A percentile compares a stretch with the other conserved stretches of the same genome.
phyloP scores from a whole-genome alignment of 108 stramenopile species.

The Cylindrotheca fusiformis region DNA sequence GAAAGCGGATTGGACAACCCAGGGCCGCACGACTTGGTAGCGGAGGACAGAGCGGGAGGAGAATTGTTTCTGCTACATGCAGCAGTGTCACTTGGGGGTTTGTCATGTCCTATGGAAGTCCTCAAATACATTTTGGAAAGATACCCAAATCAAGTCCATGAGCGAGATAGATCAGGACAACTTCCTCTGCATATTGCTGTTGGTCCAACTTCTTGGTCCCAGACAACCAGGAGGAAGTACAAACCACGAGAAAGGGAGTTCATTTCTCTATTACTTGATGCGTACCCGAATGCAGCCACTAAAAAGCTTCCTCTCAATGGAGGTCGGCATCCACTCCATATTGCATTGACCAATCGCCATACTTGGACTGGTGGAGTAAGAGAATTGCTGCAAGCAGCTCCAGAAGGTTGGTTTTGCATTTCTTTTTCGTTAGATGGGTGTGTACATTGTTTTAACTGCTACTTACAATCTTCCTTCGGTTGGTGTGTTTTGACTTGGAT shows the following conservation, averaged over 20 bases:
- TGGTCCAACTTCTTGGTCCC: conserved; percentile 14
- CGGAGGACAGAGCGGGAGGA: not conserved
- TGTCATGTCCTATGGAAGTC: conserved; percentile 23
- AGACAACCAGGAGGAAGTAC: conserved; percentile 11
- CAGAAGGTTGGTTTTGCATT: conserved; percentile 4
- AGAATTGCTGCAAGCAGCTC: conserved; percentile 27
- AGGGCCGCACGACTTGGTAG: no score
- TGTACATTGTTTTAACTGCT: not conserved
- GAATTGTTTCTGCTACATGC: conserved; percentile 29
- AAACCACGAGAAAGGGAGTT: conserved; percentile 22
- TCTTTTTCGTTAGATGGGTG: not conserved
- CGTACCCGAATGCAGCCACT: conserved; percentile 7
- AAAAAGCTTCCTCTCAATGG: conserved; percentile 5
- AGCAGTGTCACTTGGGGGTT: conserved; percentile 29
- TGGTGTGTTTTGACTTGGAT: no score
- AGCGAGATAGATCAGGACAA: conserved; percentile 9
- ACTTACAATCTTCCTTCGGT: no score
- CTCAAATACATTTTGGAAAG: conserved; percentile 6
- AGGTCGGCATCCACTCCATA: conserved; percentile 35
- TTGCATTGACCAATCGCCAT: conserved; percentile 30
- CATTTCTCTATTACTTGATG: conserved; percentile 16
- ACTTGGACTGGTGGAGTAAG: conserved; percentile 29
- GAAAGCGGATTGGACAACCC: no score
- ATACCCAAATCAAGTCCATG: conserved; percentile 20
- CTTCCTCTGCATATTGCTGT: conserved; percentile 33